phyloP scores from a whole-genome alignment of 2,329 filamentous ascomycete genomes.

The Xylariomycetidae sp. region DNA sequence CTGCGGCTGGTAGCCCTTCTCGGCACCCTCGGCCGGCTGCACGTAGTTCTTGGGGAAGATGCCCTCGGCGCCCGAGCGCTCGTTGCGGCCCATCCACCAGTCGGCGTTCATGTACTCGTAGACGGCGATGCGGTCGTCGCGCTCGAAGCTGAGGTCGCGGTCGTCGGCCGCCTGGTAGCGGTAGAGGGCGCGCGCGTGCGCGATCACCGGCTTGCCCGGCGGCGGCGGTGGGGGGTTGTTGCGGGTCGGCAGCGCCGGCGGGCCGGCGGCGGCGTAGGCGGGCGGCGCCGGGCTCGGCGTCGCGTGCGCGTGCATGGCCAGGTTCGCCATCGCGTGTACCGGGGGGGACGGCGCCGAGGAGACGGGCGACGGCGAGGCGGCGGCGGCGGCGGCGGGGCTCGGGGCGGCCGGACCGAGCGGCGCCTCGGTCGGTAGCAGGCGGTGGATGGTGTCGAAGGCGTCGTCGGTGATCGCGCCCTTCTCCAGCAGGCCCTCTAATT shows the following conservation, averaged over 20 bases:
- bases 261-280: slow-evolving; percentile 43
- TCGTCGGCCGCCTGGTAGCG: slow-evolving; percentile 72
- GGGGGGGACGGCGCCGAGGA: slow-evolving; percentile 17
- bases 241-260: slow-evolving; percentile 24
- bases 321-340: slow-evolving; percentile 35
- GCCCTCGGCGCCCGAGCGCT: slow-evolving; percentile 75
- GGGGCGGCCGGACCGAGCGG: slow-evolving; percentile 47
- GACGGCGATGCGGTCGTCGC: slow-evolving; percentile 74
- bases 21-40: slow-evolving; percentile 58
- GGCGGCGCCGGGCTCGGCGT: slow-evolving; percentile 38
- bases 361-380: slow-evolving; percentile 22
- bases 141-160: slow-evolving; percentile 74
- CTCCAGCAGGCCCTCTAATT: slow-evolving; percentile 85
- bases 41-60: slow-evolving; percentile 96
- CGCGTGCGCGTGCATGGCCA: slow-evolving; percentile 29
- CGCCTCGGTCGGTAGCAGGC: slow-evolving; percentile 67
- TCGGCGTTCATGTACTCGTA: slow-evolving; percentile 93
- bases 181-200: slow-evolving; percentile 76
- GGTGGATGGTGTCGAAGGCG: slow-evolving; percentile 68
- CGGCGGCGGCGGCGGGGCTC: slow-evolving; percentile 31
- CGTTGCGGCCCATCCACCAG: slow-evolving; percentile 91
- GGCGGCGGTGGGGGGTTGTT: slow-evolving; percentile 36
- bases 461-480: slow-evolving; percentile 69
- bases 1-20: slow-evolving; percentile 27
- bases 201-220: slow-evolving; percentile 53